Evolutionary conservation across 2,329 filamentous ascomycete genomes (phyloP).

Genomic region (Epichloe typhina): DNA sequence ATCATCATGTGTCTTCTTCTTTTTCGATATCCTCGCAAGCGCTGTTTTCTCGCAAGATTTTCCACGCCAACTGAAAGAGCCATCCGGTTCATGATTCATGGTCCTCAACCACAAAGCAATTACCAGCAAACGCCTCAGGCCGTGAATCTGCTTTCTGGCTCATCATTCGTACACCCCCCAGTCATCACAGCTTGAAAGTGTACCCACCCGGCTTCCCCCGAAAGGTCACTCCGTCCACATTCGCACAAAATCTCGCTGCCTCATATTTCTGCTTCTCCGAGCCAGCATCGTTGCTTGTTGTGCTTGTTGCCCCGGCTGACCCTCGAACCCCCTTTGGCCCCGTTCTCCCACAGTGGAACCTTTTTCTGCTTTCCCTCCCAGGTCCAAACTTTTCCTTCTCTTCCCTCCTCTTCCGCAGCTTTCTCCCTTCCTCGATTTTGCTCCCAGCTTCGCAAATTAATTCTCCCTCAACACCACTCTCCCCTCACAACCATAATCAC

Average conservation of each 20-base stretch:
- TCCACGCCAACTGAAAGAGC: not conserved
- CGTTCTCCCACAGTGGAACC: conserved; percentile 21
- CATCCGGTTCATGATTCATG: conserved; percentile 6
- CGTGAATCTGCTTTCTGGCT: conserved; percentile 9
- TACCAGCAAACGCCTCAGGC: conserved; percentile 18
- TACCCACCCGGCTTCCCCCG: conserved; percentile 24
- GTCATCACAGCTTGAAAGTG: conserved; percentile 14
- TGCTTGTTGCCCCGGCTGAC: conserved; percentile 23
- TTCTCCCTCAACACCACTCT: conserved; percentile 13
- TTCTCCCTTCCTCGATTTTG: conserved; percentile 22
- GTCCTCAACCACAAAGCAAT: conserved; percentile 5
- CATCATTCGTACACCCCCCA: conserved; percentile 6
- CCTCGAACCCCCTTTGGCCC: conserved; percentile 17
- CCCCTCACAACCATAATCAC: conserved; percentile 44
- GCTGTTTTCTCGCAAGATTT: not conserved
- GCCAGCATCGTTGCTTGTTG: conserved; percentile 11
- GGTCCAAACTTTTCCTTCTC: conserved; percentile 24
- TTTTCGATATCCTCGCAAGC: not conserved
- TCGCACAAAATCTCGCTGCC: conserved; percentile 21
- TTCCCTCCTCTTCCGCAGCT: conserved; percentile 25
- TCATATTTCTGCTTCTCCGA: conserved; percentile 7
- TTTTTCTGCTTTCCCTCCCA: conserved; percentile 21
- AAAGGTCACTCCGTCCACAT: conserved; percentile 16
- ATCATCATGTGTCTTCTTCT: not conserved
- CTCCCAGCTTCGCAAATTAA: conserved; percentile 20